These are phyloP conservation scores for Cystobasidium tubakii DNA, from an alignment of 768 basidiomycete species.

Conservation along the genomic window DNA sequence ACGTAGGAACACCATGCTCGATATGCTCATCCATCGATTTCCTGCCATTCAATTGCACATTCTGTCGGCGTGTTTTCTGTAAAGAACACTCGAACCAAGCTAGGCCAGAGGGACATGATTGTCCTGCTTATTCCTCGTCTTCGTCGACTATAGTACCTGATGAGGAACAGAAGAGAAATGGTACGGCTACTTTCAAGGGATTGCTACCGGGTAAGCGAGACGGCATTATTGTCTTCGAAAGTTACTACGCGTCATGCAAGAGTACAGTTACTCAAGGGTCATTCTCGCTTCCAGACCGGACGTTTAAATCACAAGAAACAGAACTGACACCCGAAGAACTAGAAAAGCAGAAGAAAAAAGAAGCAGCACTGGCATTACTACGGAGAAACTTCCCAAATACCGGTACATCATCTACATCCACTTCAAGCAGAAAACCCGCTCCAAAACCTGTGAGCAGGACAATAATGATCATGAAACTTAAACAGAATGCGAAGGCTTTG, in stretches of 20 bases:
- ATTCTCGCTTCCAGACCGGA: neutral
- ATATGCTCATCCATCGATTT: slow-evolving; percentile 21
- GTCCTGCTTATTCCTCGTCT: neutral
- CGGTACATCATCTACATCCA: neutral
- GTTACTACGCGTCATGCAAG: no score
- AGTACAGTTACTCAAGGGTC: neutral
- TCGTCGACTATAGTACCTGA: neutral
- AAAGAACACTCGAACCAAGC: slow-evolving; percentile 16
- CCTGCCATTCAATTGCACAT: slow-evolving; percentile 18
- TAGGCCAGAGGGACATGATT: slow-evolving; percentile 5
- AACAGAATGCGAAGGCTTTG: slow-evolving; percentile 24
- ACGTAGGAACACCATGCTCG: slow-evolving; percentile 22
- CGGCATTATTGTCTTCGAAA: neutral
- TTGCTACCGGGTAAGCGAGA: slow-evolving; percentile 10
- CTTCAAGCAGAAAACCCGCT: neutral
- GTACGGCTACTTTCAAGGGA: neutral
- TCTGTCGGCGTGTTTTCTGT: slow-evolving; percentile 17
- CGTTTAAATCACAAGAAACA: neutral
- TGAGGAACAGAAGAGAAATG: neutral
- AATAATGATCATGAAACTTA: slow-evolving; percentile 19
- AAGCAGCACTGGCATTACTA: slow-evolving; percentile 15
- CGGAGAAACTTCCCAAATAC: slow-evolving; percentile 33
- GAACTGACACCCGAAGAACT: slow-evolving; percentile 2
- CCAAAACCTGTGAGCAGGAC: slow-evolving; percentile 3
- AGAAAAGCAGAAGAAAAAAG: slow-evolving; percentile 12